Evolutionary conservation across 768 basidiomycete genomes (phyloP), one percentile per base, ranked within the genome.

Genomic region (Lentinus brumalis): DNA sequence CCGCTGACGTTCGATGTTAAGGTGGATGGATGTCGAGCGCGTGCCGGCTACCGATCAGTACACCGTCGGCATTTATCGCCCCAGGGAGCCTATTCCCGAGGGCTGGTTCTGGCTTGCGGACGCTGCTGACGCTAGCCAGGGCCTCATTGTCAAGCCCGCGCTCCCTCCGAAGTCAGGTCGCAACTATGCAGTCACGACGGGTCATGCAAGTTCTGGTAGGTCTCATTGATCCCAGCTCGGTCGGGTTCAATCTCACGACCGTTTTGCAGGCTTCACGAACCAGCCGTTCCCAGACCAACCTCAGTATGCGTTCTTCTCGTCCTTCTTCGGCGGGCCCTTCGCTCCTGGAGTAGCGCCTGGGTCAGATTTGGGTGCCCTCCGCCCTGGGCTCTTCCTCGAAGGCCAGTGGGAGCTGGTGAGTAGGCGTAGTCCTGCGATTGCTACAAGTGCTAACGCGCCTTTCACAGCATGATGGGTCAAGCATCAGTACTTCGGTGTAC

Each of bases 141-240:
- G 10, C 8, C 54, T 56, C 42, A 15, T 56, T 16, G 42, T 56
- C 29, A 56, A 56, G 44, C 54, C 54, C 40, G 7, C 40, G 11
- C 54, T 46, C 3, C 54, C 42, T 12, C 32, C 16, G n/a, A 56
- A 30, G 46, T 6, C 40, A 6, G 40, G 41, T 3, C 53, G 40
- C 40, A 55, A 55, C 44, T n/a, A 15, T n/a, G 53, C 40, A 5
- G 29, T 55, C 31, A 26, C 53, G 21, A 16, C 10, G 5, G 53
- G 6, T 16, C 8, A 44, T 5, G 5, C 12, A n/a, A 8, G 12
- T 3, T 12, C 4, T 21, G 53, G 26, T 18, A n/a, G 5, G 31
- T 50, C 29, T 8, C 35, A 35, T 9, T 3, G 47, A 18, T 10
- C 1, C 10, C 18, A 2, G 10, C 12, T 21, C n/a, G 10, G 18